phyloP scores from a whole-genome alignment of 495 filamentous ascomycete species.

The Pyrenopolyporus hunteri region DNA sequence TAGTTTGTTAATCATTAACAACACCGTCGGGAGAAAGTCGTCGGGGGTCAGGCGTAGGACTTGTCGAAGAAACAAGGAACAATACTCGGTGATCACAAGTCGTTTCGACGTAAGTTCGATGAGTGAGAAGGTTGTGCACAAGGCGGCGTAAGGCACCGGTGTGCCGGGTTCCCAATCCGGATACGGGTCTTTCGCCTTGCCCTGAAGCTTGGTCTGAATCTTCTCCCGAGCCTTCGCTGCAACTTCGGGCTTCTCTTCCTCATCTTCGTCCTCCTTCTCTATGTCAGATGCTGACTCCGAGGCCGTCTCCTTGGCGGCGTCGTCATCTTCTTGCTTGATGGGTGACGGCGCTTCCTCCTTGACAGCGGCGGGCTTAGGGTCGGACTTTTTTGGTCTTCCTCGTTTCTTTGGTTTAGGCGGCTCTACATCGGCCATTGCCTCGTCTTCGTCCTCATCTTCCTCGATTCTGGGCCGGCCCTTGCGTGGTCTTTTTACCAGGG shows the following conservation, averaged over 20 bases:
- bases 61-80: constrained; percentile 88
- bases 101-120: constrained; percentile 94
- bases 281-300: constrained; percentile 61
- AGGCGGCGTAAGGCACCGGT: constrained; percentile 91
- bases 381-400: constrained; percentile 33
- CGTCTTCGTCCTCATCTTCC: constrained; percentile 53
- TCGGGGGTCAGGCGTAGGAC: constrained; percentile 88
- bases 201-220: constrained; percentile 76
- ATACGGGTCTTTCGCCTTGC: constrained; percentile 75
- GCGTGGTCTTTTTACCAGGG: constrained; percentile 59
- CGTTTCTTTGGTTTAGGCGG: constrained; percentile 37
- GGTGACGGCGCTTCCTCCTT: constrained; percentile 39
- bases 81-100: constrained; percentile 83
- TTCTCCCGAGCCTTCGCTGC: constrained; percentile 80
- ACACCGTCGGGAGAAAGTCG: constrained; percentile 84
- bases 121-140: constrained; percentile 92
- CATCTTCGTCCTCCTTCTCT: constrained; percentile 60
- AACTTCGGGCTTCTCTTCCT: constrained; percentile 76
- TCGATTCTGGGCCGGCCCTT: constrained; percentile 47
- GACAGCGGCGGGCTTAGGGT: constrained; percentile 18
- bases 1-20: constrained; percentile 97
- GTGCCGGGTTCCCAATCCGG: constrained; percentile 91
- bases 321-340: constrained; percentile 38
- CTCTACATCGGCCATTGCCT: constrained; percentile 46
- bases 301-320: constrained; percentile 51